phyloP scores from a whole-genome alignment of 169 alveolate genomes.

The Plasmodium ovale region DNA sequence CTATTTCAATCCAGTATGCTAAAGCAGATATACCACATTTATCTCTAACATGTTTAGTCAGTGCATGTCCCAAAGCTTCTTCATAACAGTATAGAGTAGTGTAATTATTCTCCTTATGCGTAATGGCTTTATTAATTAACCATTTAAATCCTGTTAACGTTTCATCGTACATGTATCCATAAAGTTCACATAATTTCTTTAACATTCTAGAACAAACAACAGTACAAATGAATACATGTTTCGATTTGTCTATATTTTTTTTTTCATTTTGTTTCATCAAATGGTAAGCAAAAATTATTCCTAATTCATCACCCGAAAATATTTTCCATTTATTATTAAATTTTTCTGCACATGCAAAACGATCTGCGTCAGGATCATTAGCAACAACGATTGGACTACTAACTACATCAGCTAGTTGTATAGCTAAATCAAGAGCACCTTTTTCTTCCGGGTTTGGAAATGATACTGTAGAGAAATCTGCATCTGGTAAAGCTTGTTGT shows the following conservation, averaged over 20 bases:
- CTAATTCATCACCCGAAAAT: slow-evolving; percentile 84
- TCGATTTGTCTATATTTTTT: slow-evolving; percentile 62
- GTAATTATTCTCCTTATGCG: slow-evolving; percentile 72
- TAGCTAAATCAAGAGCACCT: slow-evolving; percentile 84
- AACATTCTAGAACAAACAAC: slow-evolving; percentile 78
- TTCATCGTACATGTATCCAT: slow-evolving; percentile 81
- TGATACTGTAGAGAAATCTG: slow-evolving; percentile 88
- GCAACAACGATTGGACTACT: slow-evolving; percentile 84
- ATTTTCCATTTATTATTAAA: slow-evolving; percentile 81
- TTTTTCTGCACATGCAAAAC: slow-evolving; percentile 88
- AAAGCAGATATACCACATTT: slow-evolving; percentile 91
- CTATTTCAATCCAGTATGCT: slow-evolving; percentile 81
- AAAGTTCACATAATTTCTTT: slow-evolving; percentile 76
- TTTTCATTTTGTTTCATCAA: slow-evolving; percentile 52
- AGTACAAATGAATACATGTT: slow-evolving; percentile 78
- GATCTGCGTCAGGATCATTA: slow-evolving; percentile 92
- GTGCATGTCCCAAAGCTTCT: slow-evolving; percentile 87
- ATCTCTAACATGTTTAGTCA: slow-evolving; percentile 81
- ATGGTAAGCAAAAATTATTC: slow-evolving; percentile 79
- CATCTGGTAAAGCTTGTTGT: slow-evolving; percentile 85
- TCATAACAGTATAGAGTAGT: slow-evolving; percentile 82
- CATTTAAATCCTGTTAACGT: slow-evolving; percentile 88
- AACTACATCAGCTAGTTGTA: slow-evolving; percentile 79
- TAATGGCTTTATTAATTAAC: slow-evolving; percentile 83
- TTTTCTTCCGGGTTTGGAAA: slow-evolving; percentile 89